Evolutionary conservation across 176 grass and related monocot species (phyloP), one percentile per base, ranked within the genome.

Genomic region (Oryza glaberrima): DNA sequence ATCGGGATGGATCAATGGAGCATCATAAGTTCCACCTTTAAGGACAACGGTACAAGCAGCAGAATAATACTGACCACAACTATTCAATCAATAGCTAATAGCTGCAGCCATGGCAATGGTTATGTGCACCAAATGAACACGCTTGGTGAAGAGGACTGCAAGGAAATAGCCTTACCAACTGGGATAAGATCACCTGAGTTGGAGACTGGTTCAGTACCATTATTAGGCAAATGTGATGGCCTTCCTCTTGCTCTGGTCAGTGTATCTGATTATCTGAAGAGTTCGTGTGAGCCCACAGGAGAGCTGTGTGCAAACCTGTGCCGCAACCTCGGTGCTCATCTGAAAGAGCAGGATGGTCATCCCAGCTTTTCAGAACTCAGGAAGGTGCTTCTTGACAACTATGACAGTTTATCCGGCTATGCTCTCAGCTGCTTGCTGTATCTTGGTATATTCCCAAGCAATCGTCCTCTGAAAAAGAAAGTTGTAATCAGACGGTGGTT

Each of bases 1-100:
- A 32, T 88, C 0, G n/a, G 16, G 1, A 44, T 9, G 74, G 80
- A 83, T 46, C 73, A 83, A 13, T 73, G 80, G 80, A 78, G 7
- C 1, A 40, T 23, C 0, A 25, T 88, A 7, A 34, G 11, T 6
- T 78, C 43, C 3, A 45, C 12, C 10, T 83, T 83, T 45, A 32
- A 49, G 54, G 22, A 88, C 16, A 56, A 64, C 40, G 47, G 67
- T 10, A 77, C 11, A 51, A 15, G 86, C 65, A 78, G 74, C 56
- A 83, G 86, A 16, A 83, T 88, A 28, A 77, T 88, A 30, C 5
- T 88, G 30, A 88, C 86, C 11, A 88, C 80, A 9, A 45, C 20
- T 12, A 66, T 54, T 73, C 80, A 78, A 7, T 12, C 8, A 4
- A 36, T 77, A 1, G 86, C 86, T 20, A 82, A 82, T 16, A 20